phyloP scores from a whole-genome alignment of 2,329 filamentous ascomycete species.

The Magnaporthiopsis rhizophila region DNA sequence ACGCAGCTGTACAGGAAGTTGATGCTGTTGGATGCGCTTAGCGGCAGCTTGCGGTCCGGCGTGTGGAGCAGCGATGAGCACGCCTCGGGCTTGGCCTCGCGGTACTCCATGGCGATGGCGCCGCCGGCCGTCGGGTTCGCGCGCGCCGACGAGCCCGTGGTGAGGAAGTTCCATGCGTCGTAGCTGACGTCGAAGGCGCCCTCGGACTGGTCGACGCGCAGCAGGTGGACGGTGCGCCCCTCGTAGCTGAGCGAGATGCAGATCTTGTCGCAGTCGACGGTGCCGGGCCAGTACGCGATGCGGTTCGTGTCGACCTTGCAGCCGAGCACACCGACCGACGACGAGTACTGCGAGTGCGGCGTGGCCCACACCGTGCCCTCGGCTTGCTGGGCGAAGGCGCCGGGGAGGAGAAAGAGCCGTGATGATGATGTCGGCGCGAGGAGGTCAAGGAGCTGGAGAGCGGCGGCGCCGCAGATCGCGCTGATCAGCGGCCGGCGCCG shows the following conservation, averaged over 20 bases:
- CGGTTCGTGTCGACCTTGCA: constrained; percentile 55
- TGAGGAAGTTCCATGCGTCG: constrained; percentile 54
- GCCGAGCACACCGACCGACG: constrained; percentile 48
- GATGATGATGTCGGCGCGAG: not conserved
- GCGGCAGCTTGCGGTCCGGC: constrained; percentile 40
- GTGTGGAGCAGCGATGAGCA: constrained; percentile 44
- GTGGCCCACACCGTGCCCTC: constrained; percentile 31
- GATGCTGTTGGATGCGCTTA: constrained; percentile 50
- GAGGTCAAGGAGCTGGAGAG: not conserved
- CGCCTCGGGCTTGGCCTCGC: constrained; percentile 36
- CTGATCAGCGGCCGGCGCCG: constrained; percentile 4
- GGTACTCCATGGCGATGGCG: constrained; percentile 41
- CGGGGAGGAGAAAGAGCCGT: not conserved
- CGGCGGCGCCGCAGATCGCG: constrained; percentile 3
- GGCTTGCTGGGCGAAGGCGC: not conserved
- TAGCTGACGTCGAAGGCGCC: constrained; percentile 52
- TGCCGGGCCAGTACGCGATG: constrained; percentile 51
- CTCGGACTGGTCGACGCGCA: constrained; percentile 47
- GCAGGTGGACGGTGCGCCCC: constrained; percentile 45
- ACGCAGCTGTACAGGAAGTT: constrained; percentile 43
- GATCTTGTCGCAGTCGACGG: constrained; percentile 46
- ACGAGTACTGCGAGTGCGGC: constrained; percentile 49
- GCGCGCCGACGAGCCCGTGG: constrained; percentile 39
- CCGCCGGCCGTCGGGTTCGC: constrained; percentile 39
- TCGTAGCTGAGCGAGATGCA: constrained; percentile 45